A percentile compares a stretch with the other conserved stretches of the same genome.
Evolutionary conservation across 108 stramenopile genomes (phyloP).

Genomic region (Fragilaria crotonensis): DNA sequence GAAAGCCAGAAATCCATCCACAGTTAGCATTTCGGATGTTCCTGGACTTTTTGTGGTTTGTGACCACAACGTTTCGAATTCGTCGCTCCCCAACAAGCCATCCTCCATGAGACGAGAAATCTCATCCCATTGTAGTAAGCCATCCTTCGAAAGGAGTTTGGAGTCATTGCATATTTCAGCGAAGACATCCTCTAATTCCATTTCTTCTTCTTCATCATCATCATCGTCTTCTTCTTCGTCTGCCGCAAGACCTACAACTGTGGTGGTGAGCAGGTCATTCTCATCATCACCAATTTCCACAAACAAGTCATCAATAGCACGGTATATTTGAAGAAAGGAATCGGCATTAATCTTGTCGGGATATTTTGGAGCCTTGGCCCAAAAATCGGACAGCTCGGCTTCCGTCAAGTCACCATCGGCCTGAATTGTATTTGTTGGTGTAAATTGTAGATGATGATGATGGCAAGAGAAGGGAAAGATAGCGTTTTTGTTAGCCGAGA

Average conservation of each 20-base stretch:
- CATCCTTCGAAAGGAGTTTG: conserved; percentile 28
- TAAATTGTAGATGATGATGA: neutral
- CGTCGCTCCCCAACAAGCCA: conserved; percentile 63
- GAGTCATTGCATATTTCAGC: conserved; percentile 23
- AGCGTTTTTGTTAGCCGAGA: neutral
- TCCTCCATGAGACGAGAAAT: conserved; percentile 56
- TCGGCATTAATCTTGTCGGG: conserved; percentile 51
- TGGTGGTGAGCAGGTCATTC: conserved; percentile 7
- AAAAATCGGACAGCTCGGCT: conserved; percentile 59
- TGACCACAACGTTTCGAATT: conserved; percentile 62
- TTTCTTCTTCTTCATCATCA: conserved; percentile 19
- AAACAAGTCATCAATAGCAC: conserved; percentile 78
- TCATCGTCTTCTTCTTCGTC: conserved; percentile 12
- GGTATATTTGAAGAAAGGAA: conserved; percentile 66
- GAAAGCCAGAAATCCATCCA: conserved; percentile 68
- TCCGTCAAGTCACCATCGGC: conserved; percentile 49
- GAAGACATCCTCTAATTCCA: conserved; percentile 35
- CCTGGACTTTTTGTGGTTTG: conserved; percentile 25
- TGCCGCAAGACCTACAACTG: conserved; percentile 2
- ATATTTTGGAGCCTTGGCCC: conserved; percentile 53
- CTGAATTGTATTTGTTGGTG: conserved; percentile 5
- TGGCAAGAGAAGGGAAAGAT: neutral
- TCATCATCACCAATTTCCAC: conserved; percentile 37
- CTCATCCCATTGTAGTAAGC: conserved; percentile 61
- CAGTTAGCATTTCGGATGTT: conserved; percentile 7